These are phyloP conservation scores for Fusarium lyarnte DNA, from an alignment of 2,329 filamentous ascomycete genomes.

Conservation along the genomic window DNA sequence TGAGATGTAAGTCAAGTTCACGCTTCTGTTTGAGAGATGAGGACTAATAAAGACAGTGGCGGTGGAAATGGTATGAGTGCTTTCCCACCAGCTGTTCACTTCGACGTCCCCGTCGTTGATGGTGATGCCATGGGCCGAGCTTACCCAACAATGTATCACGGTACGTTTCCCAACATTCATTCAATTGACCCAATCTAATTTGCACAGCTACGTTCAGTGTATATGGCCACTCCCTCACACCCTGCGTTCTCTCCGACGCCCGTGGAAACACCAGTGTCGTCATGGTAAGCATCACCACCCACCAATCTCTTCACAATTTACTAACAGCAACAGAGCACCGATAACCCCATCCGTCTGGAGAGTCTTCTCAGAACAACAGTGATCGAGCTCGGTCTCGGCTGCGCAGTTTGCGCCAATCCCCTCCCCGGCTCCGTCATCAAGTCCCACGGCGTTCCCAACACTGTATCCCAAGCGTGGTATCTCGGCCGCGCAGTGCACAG, in stretches of 20 bases:
- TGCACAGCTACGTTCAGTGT: conserved; percentile 50
- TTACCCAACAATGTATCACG: conserved; percentile 51
- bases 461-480: conserved; percentile 60
- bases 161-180: neutral
- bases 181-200: neutral
- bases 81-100: conserved; percentile 47
- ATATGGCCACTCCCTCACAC: conserved; percentile 49
- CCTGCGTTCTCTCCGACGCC: conserved; percentile 51
- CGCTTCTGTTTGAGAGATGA: fast-evolving
- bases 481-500: conserved; percentile 61
- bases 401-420: conserved; percentile 49
- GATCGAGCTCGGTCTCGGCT: conserved; percentile 52
- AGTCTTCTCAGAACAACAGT: conserved; percentile 49
- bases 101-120: conserved; percentile 50
- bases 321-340: conserved; percentile 41
- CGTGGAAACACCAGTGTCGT: conserved; percentile 49
- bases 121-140: conserved; percentile 53
- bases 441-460: conserved; percentile 52
- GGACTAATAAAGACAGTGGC: conserved; percentile 40
- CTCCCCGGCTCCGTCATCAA: conserved; percentile 48
- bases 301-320: fast-evolving
- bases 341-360: conserved; percentile 49
- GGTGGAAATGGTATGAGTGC: conserved; percentile 52
- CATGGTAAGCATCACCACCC: conserved; percentile 23
- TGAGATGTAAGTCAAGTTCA: conserved; percentile 48